A percentile compares a stretch with the other conserved stretches of the same genome.
These are phyloP conservation scores for Podospora tetraspora DNA, from an alignment of 495 filamentous ascomycete genomes.

Conservation along the genomic window DNA sequence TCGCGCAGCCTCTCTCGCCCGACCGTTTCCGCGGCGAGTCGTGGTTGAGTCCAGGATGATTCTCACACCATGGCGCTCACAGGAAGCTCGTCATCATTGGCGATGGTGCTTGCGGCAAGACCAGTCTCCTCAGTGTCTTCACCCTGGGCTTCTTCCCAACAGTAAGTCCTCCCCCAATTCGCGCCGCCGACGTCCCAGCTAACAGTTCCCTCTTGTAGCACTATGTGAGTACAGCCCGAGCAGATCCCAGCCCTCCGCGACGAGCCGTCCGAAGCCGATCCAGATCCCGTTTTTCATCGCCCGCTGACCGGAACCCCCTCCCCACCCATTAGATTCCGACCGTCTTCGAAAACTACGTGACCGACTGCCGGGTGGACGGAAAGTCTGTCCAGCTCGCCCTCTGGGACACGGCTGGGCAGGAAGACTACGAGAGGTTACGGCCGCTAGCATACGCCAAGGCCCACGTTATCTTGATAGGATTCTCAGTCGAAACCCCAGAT, in stretches of 20 bases:
- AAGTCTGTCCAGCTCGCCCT: slow-evolving; percentile 96
- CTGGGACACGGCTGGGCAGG: slow-evolving; percentile 99
- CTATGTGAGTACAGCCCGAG: slow-evolving; percentile 6
- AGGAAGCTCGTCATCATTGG: slow-evolving; percentile 99
- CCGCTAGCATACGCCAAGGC: slow-evolving; percentile 96
- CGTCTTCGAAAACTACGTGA: slow-evolving; percentile 99
- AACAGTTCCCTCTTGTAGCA: slow-evolving; percentile 6
- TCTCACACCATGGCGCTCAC: background rate
- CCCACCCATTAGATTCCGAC: slow-evolving; percentile 76
- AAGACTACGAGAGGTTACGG: slow-evolving; percentile 94
- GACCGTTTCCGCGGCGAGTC: background rate
- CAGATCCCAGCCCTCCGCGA: background rate
- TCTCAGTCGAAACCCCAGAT: slow-evolving; percentile 91
- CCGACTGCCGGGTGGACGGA: slow-evolving; percentile 96
- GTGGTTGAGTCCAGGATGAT: too few relatives aligned
- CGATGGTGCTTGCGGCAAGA: slow-evolving; percentile 98
- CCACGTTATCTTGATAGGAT: slow-evolving; percentile 95
- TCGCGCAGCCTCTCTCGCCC: background rate
- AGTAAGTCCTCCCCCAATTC: slow-evolving; percentile 50
- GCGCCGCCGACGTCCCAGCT: background rate
- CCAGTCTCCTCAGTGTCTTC: slow-evolving; percentile 94
- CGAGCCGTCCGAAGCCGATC: background rate
- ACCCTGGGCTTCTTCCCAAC: slow-evolving; percentile 97
- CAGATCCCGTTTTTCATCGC: background rate
- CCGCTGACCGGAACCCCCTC: slow-evolving; percentile 7